Conservation (phyloP, 1,284 basidiomycete species). For the Cerioporus squamosus region DNA sequence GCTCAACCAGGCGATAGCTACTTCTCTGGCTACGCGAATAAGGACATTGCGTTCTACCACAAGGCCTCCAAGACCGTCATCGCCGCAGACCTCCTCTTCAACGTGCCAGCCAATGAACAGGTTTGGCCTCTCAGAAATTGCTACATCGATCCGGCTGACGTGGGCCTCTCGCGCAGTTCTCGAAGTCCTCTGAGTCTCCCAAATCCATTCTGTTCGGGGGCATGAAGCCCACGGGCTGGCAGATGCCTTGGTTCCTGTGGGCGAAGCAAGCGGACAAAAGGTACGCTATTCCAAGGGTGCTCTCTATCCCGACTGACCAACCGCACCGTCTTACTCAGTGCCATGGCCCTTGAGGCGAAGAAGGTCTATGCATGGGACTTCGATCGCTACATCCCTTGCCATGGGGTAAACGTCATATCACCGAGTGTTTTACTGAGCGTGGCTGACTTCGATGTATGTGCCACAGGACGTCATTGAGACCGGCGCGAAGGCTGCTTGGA, state of each 20-base stretch:
- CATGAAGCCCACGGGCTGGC: constrained; percentile 1
- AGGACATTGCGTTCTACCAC: constrained; percentile 92
- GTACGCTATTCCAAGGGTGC: constrained; percentile 43
- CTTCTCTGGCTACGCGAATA: constrained; percentile 83
- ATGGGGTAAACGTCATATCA: constrained; percentile 63
- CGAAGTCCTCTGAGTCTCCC: constrained; percentile 50
- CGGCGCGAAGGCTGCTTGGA: constrained; percentile 75
- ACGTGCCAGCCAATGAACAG: constrained; percentile 88
- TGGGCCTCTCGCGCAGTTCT: constrained; percentile 38
- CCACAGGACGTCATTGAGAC: constrained; percentile 77
- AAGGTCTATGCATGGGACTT: constrained; percentile 86
- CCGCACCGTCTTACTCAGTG: constrained; percentile 43
- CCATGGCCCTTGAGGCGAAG: constrained; percentile 73
- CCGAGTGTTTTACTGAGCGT: neutral
- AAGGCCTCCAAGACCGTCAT: constrained; percentile 78
- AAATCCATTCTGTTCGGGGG: neutral
- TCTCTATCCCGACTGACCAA: neutral
- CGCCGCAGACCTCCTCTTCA: constrained; percentile 89
- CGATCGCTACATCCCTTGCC: constrained; percentile 89
- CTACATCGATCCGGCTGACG: neutral
- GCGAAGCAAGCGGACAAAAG: constrained; percentile 46
- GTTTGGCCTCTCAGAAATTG: constrained; percentile 39
- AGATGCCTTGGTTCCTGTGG: neutral
- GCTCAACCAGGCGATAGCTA: constrained; percentile 52
- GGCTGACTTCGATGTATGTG: neutral